A percentile compares a stretch with the other conserved stretches of the same genome.
Conservation (phyloP, 192 early-diverging fungal species). For the Coemansia sp. region DNA sequence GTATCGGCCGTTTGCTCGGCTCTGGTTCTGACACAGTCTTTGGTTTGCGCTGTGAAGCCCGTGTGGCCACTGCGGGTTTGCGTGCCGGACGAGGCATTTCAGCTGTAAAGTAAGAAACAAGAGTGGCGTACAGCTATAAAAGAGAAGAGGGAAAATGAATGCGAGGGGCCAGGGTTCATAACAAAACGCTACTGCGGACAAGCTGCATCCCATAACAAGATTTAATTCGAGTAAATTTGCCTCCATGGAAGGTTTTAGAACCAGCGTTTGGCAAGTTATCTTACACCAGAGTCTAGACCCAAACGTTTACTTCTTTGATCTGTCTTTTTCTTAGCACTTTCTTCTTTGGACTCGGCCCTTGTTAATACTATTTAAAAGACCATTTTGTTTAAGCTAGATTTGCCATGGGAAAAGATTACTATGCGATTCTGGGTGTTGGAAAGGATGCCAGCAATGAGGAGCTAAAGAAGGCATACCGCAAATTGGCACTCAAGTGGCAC, state of each 20-base stretch:
- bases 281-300: neutral
- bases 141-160: too few relatives aligned
- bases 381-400: neutral
- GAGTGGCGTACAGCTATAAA: too few relatives aligned
- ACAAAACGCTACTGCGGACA: too few relatives aligned
- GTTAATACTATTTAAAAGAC: too few relatives aligned
- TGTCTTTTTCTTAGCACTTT: slow-evolving; percentile 6
- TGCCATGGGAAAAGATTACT: slow-evolving; percentile 88
- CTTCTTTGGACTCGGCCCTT: too few relatives aligned
- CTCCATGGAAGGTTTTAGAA: too few relatives aligned
- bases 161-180: too few relatives aligned
- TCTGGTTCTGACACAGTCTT: neutral
- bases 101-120: neutral
- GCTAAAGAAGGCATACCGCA: slow-evolving; percentile 82
- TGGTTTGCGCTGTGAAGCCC: neutral
- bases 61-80: neutral
- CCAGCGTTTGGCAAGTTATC: too few relatives aligned
- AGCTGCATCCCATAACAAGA: too few relatives aligned
- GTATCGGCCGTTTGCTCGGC: neutral
- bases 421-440: slow-evolving; percentile 81
- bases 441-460: slow-evolving; percentile 76
- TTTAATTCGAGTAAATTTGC: too few relatives aligned
- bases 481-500: slow-evolving; percentile 59
- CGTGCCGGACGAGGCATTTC: slow-evolving; percentile 9
- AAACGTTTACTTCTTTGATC: neutral